phyloP scores from a whole-genome alignment of 208 protist genomes.

The Leishmania martiniquensis region DNA sequence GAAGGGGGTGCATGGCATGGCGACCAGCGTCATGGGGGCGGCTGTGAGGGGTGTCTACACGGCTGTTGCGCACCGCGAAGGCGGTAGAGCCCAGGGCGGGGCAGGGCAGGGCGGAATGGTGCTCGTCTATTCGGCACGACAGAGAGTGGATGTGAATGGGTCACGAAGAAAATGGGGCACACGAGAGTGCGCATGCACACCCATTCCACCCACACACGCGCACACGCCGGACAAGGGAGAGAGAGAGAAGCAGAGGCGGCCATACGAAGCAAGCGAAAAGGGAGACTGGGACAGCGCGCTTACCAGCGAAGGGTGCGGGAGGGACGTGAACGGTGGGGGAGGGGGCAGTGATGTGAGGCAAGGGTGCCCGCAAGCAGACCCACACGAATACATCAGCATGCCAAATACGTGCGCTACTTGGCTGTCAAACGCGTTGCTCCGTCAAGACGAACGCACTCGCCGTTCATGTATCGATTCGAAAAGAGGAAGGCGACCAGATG shows the following conservation, averaged over 20 bases:
- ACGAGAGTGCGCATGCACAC: not conserved
- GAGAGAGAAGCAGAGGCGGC: no score
- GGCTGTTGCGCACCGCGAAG: not conserved
- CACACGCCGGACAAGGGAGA: no score
- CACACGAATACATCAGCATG: not conserved
- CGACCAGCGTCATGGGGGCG: not conserved
- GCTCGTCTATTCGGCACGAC: not conserved
- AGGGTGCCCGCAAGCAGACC: not conserved
- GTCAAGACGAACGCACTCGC: slow-evolving; percentile 54
- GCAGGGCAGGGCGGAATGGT: not conserved
- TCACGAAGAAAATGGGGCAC: not conserved
- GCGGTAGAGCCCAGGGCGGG: no score
- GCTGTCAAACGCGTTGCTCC: slow-evolving; percentile 47
- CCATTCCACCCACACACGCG: not conserved
- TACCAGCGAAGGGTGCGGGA: not conserved
- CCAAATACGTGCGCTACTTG: slow-evolving; percentile 20
- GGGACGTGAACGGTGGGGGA: not conserved
- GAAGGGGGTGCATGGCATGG: not conserved
- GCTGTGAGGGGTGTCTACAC: not conserved
- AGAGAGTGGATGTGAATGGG: not conserved
- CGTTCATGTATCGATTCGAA: slow-evolving; percentile 84
- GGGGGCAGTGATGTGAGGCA: no score
- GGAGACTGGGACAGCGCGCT: no score
- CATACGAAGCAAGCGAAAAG: no score
- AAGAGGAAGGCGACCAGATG: slow-evolving; percentile 60